Percentiles rank a stretch among this genome's conserved stretches.
These are phyloP conservation scores for Trypanosoma theileri DNA, from an alignment of 208 protist genomes.

Conservation along the genomic window DNA sequence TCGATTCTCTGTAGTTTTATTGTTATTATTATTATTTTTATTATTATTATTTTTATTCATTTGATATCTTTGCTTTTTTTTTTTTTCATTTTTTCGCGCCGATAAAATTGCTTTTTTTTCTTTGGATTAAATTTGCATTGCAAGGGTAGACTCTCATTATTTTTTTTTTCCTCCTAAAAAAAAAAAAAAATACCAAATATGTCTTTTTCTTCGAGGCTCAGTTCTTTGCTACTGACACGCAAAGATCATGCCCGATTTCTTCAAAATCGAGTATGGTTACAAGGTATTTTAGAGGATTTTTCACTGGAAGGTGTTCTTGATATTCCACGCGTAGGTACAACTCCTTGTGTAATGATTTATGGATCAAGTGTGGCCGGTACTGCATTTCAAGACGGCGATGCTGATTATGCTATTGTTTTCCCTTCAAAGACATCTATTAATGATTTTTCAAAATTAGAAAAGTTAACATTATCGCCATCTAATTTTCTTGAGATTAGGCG, in stretches of 20 bases:
- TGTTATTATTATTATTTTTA: constrained; percentile 16
- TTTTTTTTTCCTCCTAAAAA: constrained; percentile 6
- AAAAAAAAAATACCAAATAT: not conserved
- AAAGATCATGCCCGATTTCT: constrained; percentile 29
- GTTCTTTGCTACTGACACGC: constrained; percentile 19
- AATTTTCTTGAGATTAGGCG: constrained; percentile 31
- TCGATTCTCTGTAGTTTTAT: constrained; percentile 41
- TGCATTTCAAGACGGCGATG: constrained; percentile 67
- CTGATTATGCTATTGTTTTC: constrained; percentile 74
- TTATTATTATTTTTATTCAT: constrained; percentile 17
- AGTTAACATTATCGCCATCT: constrained; percentile 14
- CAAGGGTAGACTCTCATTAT: not conserved
- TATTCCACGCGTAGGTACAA: not conserved
- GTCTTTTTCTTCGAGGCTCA: constrained; percentile 5
- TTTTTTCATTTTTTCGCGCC: not conserved
- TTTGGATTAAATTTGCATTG: too few relatives aligned
- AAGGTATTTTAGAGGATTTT: constrained; percentile 33
- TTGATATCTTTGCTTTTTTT: not conserved
- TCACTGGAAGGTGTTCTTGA: constrained; percentile 16
- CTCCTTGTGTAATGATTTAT: constrained; percentile 62
- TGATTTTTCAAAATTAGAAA: constrained; percentile 4
- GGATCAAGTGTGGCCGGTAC: constrained; percentile 75
- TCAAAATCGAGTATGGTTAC: constrained; percentile 28
- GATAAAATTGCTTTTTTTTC: not conserved
- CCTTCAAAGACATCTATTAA: not conserved